Base-by-base conservation (phyloP, 805 yeast genomes). In the Zygosaccharomyces pseudorouxii region DNA sequence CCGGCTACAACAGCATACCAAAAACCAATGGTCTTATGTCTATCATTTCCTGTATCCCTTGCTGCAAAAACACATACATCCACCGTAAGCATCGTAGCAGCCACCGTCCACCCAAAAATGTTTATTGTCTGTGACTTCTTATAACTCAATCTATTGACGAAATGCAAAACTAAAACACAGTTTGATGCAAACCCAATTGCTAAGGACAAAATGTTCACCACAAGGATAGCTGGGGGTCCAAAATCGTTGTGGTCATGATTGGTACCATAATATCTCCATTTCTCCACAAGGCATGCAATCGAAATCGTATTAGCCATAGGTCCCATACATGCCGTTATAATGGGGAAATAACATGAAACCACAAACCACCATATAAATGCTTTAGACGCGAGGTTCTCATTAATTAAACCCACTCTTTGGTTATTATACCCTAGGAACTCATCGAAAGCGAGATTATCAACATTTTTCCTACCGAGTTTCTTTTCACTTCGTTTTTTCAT, bases 291-390 rank as follows among this genome's bases (percentile, higher is more conserved):
- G 5, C 90, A 87, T 1, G 85, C 81, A 4, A 86, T 71, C 0
- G 92, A 84, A 37, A 81, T 74, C 74, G 86, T 76, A 56, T 86
- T 86, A 5, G 92, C 82, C 23, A 88, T 57, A 0, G 96, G 95
- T 0, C 93, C 95, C 31, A 82, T 58, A 55, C 92, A 85, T 4
- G 92, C 89, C 0, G 90, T 81, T 6, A 84, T 62, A 22, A 88
- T 74, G 0, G 96, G 96, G 54, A 87, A 75, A 55, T 82, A 81
- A 2, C 84, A 76, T 3, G 90, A 81, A 0, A 83, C 65, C 11
- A 76, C 57, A 55, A 84, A 84, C 93, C 95, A 87, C 30, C 65
- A 50, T 2, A 62, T 47, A 44, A 63, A 65, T 11, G 51, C 41
- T 6, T 38, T 30, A 1, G 59, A 54, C 6, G 55, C 44, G 2